A percentile compares a stretch with the other conserved stretches of the same genome.
These are phyloP conservation scores for Cutaneotrichosporon sp. DNA, from an alignment of 1,284 basidiomycete genomes.

Conservation along the genomic window DNA sequence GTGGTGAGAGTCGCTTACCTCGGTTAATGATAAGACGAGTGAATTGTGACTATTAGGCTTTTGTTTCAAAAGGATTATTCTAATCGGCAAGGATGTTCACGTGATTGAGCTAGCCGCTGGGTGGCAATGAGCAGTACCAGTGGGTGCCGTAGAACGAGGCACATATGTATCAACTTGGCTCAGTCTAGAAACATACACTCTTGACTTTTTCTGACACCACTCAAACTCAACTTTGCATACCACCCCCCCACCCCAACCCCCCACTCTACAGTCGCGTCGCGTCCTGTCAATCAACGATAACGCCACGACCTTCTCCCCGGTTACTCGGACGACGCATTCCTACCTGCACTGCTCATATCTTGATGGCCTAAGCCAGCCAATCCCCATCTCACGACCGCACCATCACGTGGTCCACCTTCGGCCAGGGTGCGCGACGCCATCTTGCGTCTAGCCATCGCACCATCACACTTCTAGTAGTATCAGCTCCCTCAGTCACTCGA, in stretches of 20 bases:
- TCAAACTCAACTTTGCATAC: neutral
- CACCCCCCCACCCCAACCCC: no score
- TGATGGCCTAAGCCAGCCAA: no score
- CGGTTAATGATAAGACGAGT: neutral
- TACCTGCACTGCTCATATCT: no score
- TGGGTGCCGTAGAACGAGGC: no score
- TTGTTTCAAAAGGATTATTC: neutral
- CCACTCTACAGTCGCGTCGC: neutral
- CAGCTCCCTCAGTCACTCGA: conserved; percentile 58
- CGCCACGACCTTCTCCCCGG: neutral
- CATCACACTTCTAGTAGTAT: neutral
- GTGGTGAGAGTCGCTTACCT: neutral
- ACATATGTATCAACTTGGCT: no score
- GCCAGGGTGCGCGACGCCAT: neutral
- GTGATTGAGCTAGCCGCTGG: conserved; percentile 1
- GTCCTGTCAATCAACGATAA: neutral
- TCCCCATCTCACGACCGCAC: neutral
- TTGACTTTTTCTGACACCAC: neutral
- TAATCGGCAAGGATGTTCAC: neutral
- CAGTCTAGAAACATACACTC: no score
- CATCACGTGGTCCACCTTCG: neutral
- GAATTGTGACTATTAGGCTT: neutral
- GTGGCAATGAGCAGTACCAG: no score
- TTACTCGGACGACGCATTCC: neutral
- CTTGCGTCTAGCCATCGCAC: no score